Evolutionary conservation across 768 basidiomycete species (phyloP).

Genomic region (Cystobasidium onofrii): DNA sequence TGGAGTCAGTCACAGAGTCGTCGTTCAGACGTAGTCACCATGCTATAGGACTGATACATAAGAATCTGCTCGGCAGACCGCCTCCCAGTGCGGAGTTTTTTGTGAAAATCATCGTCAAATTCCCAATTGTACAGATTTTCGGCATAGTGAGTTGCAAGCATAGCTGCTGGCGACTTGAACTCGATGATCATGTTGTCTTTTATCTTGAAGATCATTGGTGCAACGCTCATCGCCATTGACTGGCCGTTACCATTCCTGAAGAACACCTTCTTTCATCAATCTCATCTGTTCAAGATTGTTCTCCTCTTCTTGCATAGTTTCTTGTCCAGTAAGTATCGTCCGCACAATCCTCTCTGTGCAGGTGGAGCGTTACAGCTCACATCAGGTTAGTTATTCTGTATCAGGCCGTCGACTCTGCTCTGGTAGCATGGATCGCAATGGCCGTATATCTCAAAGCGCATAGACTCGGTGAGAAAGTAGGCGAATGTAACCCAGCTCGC

Average conservation of each 20-base stretch:
- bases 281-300: conserved; percentile 51
- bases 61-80: conserved; percentile 54
- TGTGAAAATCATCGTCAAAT: conserved; percentile 64
- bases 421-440: background rate
- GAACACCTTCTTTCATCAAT: conserved; percentile 23
- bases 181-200: background rate
- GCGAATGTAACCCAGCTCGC: background rate
- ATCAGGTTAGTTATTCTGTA: conserved; percentile 4
- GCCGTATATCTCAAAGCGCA: conserved; percentile 15
- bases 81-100: conserved; percentile 58
- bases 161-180: too few species aligned
- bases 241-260: conserved; percentile 55
- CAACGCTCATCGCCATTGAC: conserved; percentile 61
- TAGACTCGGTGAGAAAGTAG: background rate
- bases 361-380: background rate
- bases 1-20: conserved; percentile 40
- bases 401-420: conserved; percentile 14
- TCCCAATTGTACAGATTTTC: conserved; percentile 64
- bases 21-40: too few species aligned
- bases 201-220: conserved; percentile 49
- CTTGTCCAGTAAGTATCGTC: conserved; percentile 53
- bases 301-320: conserved; percentile 62
- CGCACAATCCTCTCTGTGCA: too few species aligned
- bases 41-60: too few species aligned
- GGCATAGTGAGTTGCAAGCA: conserved; percentile 51